Conservation (phyloP, 2,329 filamentous ascomycete genomes). For the Talaromyces verruculosus region DNA sequence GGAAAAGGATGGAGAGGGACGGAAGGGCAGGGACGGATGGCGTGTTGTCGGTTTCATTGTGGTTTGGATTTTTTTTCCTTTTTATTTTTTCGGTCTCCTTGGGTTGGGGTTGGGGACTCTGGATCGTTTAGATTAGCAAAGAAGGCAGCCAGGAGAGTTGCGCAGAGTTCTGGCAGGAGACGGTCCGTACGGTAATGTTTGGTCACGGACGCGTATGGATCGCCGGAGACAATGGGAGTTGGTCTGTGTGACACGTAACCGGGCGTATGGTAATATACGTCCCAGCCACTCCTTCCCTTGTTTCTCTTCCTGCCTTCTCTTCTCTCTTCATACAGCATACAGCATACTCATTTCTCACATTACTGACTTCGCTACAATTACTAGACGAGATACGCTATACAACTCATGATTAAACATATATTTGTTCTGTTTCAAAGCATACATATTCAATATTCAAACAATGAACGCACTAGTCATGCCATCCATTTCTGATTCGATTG, state of each 20-base stretch:
- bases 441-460: not conserved
- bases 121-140: slow-evolving; percentile 17
- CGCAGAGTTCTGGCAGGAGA: slow-evolving; percentile 7
- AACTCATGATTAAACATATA: no score
- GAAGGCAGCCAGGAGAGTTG: slow-evolving; percentile 5
- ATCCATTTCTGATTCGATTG: not conserved
- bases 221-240: not conserved
- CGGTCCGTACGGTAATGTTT: not conserved
- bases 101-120: slow-evolving; percentile 9
- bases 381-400: no score
- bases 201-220: not conserved
- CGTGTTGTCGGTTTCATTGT: slow-evolving; percentile 33
- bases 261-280: slow-evolving; percentile 4
- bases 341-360: not conserved
- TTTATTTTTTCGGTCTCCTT: slow-evolving; percentile 4
- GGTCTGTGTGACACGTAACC: not conserved
- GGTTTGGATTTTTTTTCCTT: slow-evolving; percentile 14
- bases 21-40: slow-evolving; percentile 22
- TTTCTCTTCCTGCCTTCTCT: not conserved
- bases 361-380: not conserved
- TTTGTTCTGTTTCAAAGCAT: not conserved
- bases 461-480: not conserved
- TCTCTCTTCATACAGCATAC: not conserved
- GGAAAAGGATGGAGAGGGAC: slow-evolving; percentile 24
- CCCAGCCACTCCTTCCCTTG: not conserved